Percentiles rank a stretch among this genome's conserved stretches.
phyloP scores from a whole-genome alignment of 768 basidiomycete genomes.

The Russula abietina region DNA sequence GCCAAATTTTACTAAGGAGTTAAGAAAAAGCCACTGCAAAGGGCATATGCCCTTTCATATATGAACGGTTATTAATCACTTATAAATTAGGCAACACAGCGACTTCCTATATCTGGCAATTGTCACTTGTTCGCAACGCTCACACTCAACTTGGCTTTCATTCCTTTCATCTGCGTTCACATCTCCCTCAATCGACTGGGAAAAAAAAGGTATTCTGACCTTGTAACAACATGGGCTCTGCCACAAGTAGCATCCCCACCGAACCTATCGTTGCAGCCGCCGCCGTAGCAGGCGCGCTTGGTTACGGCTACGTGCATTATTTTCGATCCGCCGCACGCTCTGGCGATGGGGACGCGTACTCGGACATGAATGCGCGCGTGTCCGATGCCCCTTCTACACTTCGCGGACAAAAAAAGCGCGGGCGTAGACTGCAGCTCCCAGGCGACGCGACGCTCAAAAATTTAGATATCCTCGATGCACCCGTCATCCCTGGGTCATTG shows the following conservation, averaged over 20 bases:
- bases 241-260: conserved; percentile 40
- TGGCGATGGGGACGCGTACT: neutral
- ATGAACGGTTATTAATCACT: too few relatives aligned
- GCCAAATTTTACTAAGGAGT: too few relatives aligned
- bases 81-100: too few relatives aligned
- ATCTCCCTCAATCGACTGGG: neutral
- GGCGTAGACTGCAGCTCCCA: conserved; percentile 24
- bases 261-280: conserved; percentile 36
- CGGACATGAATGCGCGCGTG: neutral
- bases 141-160: too few relatives aligned
- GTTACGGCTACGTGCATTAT: conserved; percentile 34
- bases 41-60: too few relatives aligned
- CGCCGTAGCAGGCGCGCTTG: conserved; percentile 39
- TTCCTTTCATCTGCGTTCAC: neutral
- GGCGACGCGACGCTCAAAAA: conserved; percentile 21
- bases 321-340: conserved; percentile 2
- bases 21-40: too few relatives aligned
- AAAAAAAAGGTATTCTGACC: neutral
- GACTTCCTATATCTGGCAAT: neutral
- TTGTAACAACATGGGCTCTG: conserved; percentile 38
- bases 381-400: conserved; percentile 1
- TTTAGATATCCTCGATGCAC: conserved; percentile 7
- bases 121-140: neutral
- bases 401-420: conserved; percentile 32
- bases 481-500: neutral